phyloP scores from a whole-genome alignment of 352 stramenopile genomes.

The Pythium biforme region DNA sequence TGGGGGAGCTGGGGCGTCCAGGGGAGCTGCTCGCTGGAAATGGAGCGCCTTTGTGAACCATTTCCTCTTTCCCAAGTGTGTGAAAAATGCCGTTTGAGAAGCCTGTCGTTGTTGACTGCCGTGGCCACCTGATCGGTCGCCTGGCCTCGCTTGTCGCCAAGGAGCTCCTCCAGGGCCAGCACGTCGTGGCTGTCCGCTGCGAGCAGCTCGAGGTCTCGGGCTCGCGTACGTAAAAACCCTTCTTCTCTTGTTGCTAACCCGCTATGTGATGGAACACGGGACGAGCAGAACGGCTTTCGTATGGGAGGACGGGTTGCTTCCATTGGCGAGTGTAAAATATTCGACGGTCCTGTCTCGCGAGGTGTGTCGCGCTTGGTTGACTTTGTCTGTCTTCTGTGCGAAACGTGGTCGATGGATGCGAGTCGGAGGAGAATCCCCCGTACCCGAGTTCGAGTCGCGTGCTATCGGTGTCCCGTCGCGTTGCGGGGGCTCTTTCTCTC shows the following conservation, averaged over 20 bases:
- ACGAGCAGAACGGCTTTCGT: conserved; percentile 14
- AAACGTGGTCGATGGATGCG: neutral
- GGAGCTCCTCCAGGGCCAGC: conserved; percentile 98
- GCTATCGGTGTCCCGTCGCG: neutral
- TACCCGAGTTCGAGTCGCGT: neutral
- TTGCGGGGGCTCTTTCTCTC: neutral
- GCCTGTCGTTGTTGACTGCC: conserved; percentile 97
- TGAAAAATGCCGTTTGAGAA: conserved; percentile 93
- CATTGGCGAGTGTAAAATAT: neutral
- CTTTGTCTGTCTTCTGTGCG: neutral
- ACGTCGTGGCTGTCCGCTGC: conserved; percentile 97
- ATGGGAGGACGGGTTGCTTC: conserved; percentile 21
- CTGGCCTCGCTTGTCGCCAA: conserved; percentile 98
- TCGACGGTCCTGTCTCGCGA: neutral
- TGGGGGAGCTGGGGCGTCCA: conserved; percentile 2
- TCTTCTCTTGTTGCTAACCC: neutral
- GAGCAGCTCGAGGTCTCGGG: conserved; percentile 99
- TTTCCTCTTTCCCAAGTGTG: conserved; percentile 69
- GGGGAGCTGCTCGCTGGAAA: conserved; percentile 11
- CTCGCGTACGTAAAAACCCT: conserved; percentile 86
- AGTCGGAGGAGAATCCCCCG: neutral
- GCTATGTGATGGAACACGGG: conserved; percentile 14
- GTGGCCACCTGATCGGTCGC: conserved; percentile 98
- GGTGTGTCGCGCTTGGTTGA: neutral
- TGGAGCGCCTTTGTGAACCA: conserved; percentile 20